Evolutionary conservation across 805 yeast species (phyloP).

Genomic region (Cyberlindnera xylosilytica): DNA sequence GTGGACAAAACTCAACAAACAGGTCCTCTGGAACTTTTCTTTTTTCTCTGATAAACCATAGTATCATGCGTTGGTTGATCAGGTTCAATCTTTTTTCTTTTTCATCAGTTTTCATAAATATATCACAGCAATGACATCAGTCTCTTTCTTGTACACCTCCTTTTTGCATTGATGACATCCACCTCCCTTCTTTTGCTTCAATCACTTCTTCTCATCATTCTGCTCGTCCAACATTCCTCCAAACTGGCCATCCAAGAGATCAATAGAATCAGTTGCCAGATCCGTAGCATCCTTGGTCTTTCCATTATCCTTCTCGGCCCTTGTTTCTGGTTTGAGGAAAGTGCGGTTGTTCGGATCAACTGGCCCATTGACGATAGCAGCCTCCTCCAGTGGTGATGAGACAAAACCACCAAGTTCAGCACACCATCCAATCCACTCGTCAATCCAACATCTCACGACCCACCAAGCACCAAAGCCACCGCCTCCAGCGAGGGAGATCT

Average conservation of each 20-base stretch:
- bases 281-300: constrained; percentile 1
- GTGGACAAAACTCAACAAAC: no score
- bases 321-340: constrained; percentile 2
- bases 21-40: no score
- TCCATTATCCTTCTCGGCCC: not conserved
- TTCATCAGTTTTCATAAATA: constrained; percentile 9
- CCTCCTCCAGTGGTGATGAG: constrained; percentile 9
- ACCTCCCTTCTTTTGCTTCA: no score
- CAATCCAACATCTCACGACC: constrained; percentile 72
- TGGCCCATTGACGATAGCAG: constrained; percentile 4
- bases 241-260: constrained; percentile 24
- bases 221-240: constrained; percentile 13
- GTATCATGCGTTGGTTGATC: no score
- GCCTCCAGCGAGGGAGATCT: constrained; percentile 55
- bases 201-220: no score
- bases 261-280: constrained; percentile 14
- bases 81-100: constrained; percentile 1
- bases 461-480: constrained; percentile 72
- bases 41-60: no score
- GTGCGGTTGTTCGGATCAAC: constrained; percentile 2
- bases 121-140: constrained; percentile 3
- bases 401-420: constrained; percentile 61
- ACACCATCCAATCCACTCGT: constrained; percentile 66
- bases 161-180: no score
- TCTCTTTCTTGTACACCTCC: no score